phyloP scores from a whole-genome alignment of 331 rosid genomes.

The Dryas integrifolia region DNA sequence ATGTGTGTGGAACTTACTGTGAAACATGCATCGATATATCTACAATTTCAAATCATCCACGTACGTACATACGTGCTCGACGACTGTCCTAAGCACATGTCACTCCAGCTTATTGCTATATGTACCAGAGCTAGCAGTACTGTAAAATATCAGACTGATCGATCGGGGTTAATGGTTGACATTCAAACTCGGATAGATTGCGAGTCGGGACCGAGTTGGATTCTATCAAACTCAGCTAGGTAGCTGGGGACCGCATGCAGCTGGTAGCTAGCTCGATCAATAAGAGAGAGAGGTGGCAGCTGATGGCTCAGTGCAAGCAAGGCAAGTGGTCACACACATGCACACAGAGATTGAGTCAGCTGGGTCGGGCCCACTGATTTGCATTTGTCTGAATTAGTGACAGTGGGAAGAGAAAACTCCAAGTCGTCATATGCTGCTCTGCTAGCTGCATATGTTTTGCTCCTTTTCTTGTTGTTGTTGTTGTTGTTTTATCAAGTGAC shows the following conservation, averaged over 20 bases:
- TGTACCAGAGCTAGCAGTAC: neutral
- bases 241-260: neutral
- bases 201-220: slow-evolving; percentile 15
- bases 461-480: no score
- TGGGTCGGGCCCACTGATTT: no score
- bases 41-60: no score
- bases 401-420: slow-evolving; percentile 26
- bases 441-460: no score
- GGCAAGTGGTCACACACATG: neutral
- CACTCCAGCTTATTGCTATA: no score
- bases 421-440: no score
- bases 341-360: neutral
- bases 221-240: slow-evolving; percentile 2
- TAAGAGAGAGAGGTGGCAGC: neutral
- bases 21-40: no score
- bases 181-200: no score
- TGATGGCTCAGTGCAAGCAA: neutral
- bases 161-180: neutral
- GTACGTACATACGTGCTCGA: no score
- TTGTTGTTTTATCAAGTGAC: no score
- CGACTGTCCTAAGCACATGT: no score
- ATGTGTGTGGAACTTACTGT: no score
- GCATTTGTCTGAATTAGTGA: slow-evolving; percentile 36
- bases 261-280: neutral
- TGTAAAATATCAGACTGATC: neutral